Percentiles rank a stretch among this genome's conserved stretches.
phyloP scores from a whole-genome alignment of 352 stramenopile species.

The Pelagophyceae sp. region DNA sequence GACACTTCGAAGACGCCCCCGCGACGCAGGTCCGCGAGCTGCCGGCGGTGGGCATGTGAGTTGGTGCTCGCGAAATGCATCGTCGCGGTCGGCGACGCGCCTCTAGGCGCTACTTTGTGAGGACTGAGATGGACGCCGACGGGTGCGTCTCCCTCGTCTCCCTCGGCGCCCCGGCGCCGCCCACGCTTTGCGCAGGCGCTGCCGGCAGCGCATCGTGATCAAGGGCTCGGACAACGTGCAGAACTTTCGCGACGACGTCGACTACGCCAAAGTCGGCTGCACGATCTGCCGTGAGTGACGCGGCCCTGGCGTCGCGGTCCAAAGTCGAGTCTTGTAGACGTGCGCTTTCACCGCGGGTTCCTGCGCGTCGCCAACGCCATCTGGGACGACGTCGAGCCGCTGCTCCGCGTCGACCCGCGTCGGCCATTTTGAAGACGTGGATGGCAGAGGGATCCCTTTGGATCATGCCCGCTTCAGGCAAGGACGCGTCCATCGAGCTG shows the following conservation, averaged over 20 bases:
- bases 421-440: too few relatives aligned
- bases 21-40: background rate
- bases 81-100: too few relatives aligned
- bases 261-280: constrained; percentile 1
- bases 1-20: background rate
- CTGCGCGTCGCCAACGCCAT: constrained; percentile 4
- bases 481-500: background rate
- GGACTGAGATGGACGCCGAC: background rate
- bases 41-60: background rate
- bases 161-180: too few relatives aligned
- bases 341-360: constrained; percentile 6
- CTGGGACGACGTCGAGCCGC: background rate
- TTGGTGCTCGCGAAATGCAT: background rate
- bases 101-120: constrained; percentile 1
- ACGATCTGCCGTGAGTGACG: background rate
- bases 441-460: too few relatives aligned
- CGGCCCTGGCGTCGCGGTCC: too few relatives aligned
- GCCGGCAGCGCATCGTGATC: background rate
- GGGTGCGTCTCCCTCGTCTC: too few relatives aligned
- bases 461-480: too few relatives aligned
- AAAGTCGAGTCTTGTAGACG: too few relatives aligned
- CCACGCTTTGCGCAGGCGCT: too few relatives aligned
- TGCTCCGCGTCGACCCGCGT: too few relatives aligned
- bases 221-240: constrained; percentile 6
- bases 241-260: constrained; percentile 13